phyloP scores from a whole-genome alignment of 2,329 filamentous ascomycete genomes.

The Fusarium aywerte region DNA sequence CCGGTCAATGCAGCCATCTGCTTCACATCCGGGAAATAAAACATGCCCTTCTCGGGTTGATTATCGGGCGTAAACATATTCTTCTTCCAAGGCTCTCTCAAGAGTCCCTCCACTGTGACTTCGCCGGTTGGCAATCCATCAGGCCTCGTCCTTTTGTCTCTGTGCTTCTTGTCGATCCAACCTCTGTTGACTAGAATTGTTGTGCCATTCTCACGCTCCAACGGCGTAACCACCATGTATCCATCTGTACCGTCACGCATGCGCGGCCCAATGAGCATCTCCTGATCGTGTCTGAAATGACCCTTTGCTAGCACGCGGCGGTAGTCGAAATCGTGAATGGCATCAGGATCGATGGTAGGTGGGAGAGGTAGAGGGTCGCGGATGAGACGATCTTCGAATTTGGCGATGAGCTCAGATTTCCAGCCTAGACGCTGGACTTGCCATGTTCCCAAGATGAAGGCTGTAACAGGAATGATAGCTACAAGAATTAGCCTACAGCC shows the following conservation, averaged over 20 bases:
- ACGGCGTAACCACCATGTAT: constrained; percentile 89
- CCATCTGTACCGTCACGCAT: constrained; percentile 90
- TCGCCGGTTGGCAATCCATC: constrained; percentile 75
- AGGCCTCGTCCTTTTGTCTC: constrained; percentile 71
- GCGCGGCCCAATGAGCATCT: constrained; percentile 95
- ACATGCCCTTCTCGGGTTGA: constrained; percentile 81
- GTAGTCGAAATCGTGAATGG: constrained; percentile 90
- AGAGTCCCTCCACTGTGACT: constrained; percentile 82
- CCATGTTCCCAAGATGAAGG: constrained; percentile 92
- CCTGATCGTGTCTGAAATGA: constrained; percentile 82
- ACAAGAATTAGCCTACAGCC: neutral
- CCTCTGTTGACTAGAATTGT: constrained; percentile 90
- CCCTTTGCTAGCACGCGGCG: constrained; percentile 82
- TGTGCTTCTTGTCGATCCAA: constrained; percentile 86
- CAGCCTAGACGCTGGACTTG: constrained; percentile 92
- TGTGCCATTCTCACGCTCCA: constrained; percentile 75
- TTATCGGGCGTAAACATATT: constrained; percentile 98
- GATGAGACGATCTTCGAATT: constrained; percentile 90
- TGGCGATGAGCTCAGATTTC: constrained; percentile 93
- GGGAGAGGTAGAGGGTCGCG: constrained; percentile 88
- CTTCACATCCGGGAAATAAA: constrained; percentile 93
- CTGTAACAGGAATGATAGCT: constrained; percentile 89
- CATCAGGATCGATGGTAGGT: constrained; percentile 81
- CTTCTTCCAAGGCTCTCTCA: constrained; percentile 93
- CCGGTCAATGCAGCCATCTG: constrained; percentile 89